A percentile compares a stretch with the other conserved stretches of the same genome.
These are phyloP conservation scores for Coemansia sp. DNA, from an alignment of 192 early-diverging fungal species.

Conservation along the genomic window DNA sequence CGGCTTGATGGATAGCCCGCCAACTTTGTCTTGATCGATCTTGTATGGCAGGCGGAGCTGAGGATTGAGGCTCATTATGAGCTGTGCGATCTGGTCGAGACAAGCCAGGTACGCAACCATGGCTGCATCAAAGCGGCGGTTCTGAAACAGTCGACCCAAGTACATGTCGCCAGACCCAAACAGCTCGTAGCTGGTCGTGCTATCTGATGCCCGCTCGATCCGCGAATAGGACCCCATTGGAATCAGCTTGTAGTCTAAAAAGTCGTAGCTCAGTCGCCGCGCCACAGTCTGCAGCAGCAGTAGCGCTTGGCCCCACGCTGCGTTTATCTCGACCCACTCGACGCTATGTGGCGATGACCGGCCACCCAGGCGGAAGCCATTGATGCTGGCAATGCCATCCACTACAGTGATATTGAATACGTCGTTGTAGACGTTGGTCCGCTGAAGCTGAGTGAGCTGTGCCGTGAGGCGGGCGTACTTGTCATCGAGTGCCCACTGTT, in stretches of 20 bases:
- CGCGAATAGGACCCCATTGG: conserved; percentile 91
- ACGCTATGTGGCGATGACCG: conserved; percentile 73
- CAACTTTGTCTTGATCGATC: conserved; percentile 87
- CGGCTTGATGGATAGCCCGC: conserved; percentile 73
- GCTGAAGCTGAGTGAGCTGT: conserved; percentile 80
- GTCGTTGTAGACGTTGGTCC: conserved; percentile 95
- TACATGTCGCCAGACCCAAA: conserved; percentile 85
- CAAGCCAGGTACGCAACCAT: conserved; percentile 90
- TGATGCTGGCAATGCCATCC: conserved; percentile 89
- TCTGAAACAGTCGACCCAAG: conserved; percentile 73
- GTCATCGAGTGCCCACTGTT: conserved; percentile 76
- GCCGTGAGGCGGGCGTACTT: conserved; percentile 72
- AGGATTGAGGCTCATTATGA: conserved; percentile 68
- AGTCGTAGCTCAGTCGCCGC: conserved; percentile 77
- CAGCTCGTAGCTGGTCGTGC: conserved; percentile 70
- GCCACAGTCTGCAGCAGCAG: conserved; percentile 86
- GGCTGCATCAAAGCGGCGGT: conserved; percentile 80
- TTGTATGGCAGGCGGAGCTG: conserved; percentile 83
- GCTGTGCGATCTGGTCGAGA: conserved; percentile 83
- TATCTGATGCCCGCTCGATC: conserved; percentile 80
- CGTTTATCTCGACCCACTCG: conserved; percentile 96
- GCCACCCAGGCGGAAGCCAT: conserved; percentile 84
- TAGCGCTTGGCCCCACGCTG: conserved; percentile 88
- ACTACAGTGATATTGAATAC: conserved; percentile 85
- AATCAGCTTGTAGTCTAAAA: conserved; percentile 79